Evolutionary conservation across 345 rosid species (phyloP).

Genomic region (Moricandia moricandioides): DNA sequence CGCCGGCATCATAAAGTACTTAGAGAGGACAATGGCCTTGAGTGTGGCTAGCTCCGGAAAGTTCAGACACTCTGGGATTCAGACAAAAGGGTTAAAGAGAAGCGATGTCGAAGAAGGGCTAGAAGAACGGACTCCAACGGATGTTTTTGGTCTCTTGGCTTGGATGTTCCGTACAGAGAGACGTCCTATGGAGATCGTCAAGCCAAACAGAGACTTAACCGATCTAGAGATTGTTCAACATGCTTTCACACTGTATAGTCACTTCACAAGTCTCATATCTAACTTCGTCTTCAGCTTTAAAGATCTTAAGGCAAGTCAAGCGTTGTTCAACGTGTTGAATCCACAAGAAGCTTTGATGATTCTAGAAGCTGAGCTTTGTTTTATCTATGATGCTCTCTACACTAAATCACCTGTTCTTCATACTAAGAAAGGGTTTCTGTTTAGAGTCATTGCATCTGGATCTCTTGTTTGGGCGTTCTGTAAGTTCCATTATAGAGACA

Average conservation of each 20-base stretch:
- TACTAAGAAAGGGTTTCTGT: neutral
- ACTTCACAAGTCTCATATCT: neutral
- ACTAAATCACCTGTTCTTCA: slow-evolving; percentile 20
- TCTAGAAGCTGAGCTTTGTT: slow-evolving; percentile 35
- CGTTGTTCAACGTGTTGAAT: neutral
- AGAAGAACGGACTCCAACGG: neutral
- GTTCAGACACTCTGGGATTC: neutral
- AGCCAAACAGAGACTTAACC: neutral
- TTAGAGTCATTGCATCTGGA: slow-evolving; percentile 5
- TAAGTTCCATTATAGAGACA: neutral
- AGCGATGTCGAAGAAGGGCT: neutral
- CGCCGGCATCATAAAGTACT: neutral
- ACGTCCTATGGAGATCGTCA: neutral
- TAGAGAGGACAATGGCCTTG: neutral
- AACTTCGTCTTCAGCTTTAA: slow-evolving; percentile 1
- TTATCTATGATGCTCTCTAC: slow-evolving; percentile 37
- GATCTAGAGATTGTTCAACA: neutral
- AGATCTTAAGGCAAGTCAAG: slow-evolving; percentile 6
- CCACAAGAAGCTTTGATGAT: slow-evolving; percentile 29
- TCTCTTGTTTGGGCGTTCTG: neutral
- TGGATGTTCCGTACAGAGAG: neutral
- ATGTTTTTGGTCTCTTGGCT: slow-evolving; percentile 29
- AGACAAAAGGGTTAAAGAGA: neutral
- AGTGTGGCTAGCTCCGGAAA: neutral
- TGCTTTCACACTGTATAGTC: neutral